These are phyloP conservation scores for Pharus latifolius DNA, from an alignment of 176 grass and related monocot genomes.

Conservation along the genomic window DNA sequence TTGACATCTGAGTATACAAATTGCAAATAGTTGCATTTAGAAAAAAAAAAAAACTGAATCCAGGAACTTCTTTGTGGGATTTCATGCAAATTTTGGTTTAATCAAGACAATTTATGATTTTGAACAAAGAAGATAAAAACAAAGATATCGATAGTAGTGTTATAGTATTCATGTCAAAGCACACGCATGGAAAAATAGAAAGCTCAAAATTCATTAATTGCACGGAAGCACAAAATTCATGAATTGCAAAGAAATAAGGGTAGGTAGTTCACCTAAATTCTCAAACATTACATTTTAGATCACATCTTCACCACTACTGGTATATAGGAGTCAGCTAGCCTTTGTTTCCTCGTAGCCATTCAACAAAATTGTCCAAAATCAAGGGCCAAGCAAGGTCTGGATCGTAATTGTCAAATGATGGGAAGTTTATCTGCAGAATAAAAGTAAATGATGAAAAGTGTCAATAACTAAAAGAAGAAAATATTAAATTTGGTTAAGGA, in stretches of 20 bases:
- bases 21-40: neutral
- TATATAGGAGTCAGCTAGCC: slow-evolving; percentile 30
- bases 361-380: slow-evolving; percentile 99
- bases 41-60: neutral
- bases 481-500: neutral
- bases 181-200: neutral
- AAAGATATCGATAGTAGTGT: too few relatives aligned
- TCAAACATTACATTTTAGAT: slow-evolving; percentile 22
- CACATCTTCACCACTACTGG: slow-evolving; percentile 4
- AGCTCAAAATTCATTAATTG: too few relatives aligned
- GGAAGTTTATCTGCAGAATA: slow-evolving; percentile 81
- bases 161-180: neutral
- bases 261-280: slow-evolving; percentile 23
- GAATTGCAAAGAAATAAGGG: neutral
- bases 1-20: neutral
- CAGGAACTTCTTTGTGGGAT: neutral
- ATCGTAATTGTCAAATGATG: slow-evolving; percentile 93
- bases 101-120: too few relatives aligned
- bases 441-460: neutral
- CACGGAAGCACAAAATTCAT: too few relatives aligned
- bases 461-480: slow-evolving; percentile 9
- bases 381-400: slow-evolving; percentile 86
- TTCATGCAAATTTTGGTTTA: neutral
- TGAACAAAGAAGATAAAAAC: too few relatives aligned
- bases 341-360: slow-evolving; percentile 77